Conservation (phyloP, 2,329 filamentous ascomycete genomes). For the Biscogniauxia sp. region DNA sequence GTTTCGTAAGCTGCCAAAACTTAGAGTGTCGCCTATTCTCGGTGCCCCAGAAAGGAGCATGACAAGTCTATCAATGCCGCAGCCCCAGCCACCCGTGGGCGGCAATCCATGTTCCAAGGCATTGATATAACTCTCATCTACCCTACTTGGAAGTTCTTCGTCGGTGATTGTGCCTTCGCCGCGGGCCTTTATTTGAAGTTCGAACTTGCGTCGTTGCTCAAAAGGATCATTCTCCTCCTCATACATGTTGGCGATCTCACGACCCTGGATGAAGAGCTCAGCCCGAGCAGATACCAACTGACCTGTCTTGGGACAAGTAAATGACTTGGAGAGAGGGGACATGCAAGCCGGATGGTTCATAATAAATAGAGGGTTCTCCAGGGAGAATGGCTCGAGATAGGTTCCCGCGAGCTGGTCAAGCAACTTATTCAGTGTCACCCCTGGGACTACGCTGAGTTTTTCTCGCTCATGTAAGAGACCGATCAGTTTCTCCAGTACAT, state of each 20-base stretch:
- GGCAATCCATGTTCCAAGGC: constrained; percentile 86
- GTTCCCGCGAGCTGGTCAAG: constrained; percentile 76
- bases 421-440: constrained; percentile 57
- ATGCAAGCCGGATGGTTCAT: constrained; percentile 86
- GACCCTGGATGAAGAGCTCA: constrained; percentile 77
- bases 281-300: constrained; percentile 79
- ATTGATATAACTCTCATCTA: constrained; percentile 81
- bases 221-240: constrained; percentile 96
- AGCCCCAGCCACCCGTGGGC: constrained; percentile 97
- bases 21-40: constrained; percentile 81
- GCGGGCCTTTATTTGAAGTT: constrained; percentile 44
- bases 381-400: constrained; percentile 77
- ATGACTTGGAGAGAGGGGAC: constrained; percentile 88
- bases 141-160: constrained; percentile 43
- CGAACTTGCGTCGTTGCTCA: constrained; percentile 81
- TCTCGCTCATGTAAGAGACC: constrained; percentile 53
- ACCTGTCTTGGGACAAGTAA: constrained; percentile 62
- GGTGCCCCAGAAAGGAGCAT: constrained; percentile 83
- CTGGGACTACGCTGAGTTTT: constrained; percentile 60
- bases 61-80: constrained; percentile 83
- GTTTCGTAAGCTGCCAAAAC: constrained; percentile 81
- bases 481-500: constrained; percentile 59
- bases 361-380: constrained; percentile 72
- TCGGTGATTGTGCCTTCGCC: constrained; percentile 44
- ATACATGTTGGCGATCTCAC: constrained; percentile 93